Evolutionary conservation across 768 basidiomycete species (phyloP), one percentile per base, ranked within the genome.

Genomic region (Lactarius trivialis): DNA sequence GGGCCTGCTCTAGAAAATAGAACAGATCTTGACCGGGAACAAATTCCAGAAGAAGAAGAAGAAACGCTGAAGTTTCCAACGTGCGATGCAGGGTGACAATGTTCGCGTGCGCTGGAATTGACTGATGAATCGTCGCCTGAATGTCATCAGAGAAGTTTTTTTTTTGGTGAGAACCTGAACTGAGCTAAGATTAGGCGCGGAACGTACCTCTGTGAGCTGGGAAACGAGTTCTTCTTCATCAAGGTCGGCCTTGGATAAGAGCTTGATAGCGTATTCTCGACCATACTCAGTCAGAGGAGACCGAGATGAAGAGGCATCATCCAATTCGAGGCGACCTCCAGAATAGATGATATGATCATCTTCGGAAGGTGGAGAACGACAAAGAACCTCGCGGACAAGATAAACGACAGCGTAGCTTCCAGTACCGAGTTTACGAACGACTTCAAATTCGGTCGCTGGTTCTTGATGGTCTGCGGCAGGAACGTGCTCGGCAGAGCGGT

Each of bases 1-100:
- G 86, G 65, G 91, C 86, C 78, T 97, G 93, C 78, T 98, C 95
- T 55, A 99, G 82, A 81, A 98, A 99, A 77, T 94, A 99, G 75
- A 94, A 99, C 67, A 98, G 79, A 74, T 99, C 96, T 75, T 97
- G 91, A 55, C 96, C 96, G 17, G 94, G 94, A 65, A 97, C 95
- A 72, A 88, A 93, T 78, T 99, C 96, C 67, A 99, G 80, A 51
- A 99, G 79, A 67, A 99, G 86, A 67, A 98, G 86, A 7, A 99
- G 79, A 74, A 91, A 97, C 33, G 92, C 87, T 58, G 85, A 80
- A 3, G 94, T 98, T 75, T 99, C 93, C 69, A 96, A 82, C 1
- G 97, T 96, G 68, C 89, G 88, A 73, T 96, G 86, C 32, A 98
- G 84, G 30, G 95, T 93, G 68, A 96, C 97, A 67, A 99, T 95